Conservation (phyloP, 1,139 yeast genomes). For the Diutina catenulata region DNA sequence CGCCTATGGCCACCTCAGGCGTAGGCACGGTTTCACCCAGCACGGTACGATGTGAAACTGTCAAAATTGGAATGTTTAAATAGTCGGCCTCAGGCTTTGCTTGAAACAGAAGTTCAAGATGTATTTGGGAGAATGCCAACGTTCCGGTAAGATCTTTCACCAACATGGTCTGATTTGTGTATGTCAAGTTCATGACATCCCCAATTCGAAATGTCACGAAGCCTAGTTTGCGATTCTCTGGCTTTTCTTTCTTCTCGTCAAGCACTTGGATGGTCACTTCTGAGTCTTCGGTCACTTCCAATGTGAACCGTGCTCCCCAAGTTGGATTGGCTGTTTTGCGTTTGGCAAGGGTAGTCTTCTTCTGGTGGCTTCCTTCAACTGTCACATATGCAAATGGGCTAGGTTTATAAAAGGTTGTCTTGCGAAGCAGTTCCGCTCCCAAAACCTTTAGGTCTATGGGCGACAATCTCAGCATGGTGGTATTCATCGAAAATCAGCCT, state of each 20-base stretch:
- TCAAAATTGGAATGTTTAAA: too few relatives aligned
- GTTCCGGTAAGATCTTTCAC: too few relatives aligned
- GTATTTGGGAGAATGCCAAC: too few relatives aligned
- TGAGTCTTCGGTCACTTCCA: slow-evolving; percentile 69
- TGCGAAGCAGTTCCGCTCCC: neutral
- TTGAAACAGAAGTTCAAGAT: too few relatives aligned
- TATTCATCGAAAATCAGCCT: too few relatives aligned
- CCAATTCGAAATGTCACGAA: slow-evolving; percentile 87
- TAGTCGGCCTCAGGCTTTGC: too few relatives aligned
- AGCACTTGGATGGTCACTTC: slow-evolving; percentile 87
- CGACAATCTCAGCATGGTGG: too few relatives aligned
- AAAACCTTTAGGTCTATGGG: neutral
- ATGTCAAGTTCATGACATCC: slow-evolving; percentile 70
- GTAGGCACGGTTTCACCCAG: too few relatives aligned
- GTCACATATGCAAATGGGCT: slow-evolving; percentile 97
- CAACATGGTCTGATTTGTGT: too few relatives aligned
- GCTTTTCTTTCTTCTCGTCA: slow-evolving; percentile 93
- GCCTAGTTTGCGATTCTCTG: slow-evolving; percentile 97
- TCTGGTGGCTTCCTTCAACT: slow-evolving; percentile 83
- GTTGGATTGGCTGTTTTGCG: slow-evolving; percentile 91
- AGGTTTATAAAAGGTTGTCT: slow-evolving; percentile 57
- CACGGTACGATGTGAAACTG: too few relatives aligned
- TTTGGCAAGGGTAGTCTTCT: slow-evolving; percentile 87
- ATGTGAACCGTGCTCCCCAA: slow-evolving; percentile 88
- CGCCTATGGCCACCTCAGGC: too few relatives aligned